Base-by-base conservation (phyloP, 1,284 basidiomycete species). In the Fomitiporia mediterranea region DNA sequence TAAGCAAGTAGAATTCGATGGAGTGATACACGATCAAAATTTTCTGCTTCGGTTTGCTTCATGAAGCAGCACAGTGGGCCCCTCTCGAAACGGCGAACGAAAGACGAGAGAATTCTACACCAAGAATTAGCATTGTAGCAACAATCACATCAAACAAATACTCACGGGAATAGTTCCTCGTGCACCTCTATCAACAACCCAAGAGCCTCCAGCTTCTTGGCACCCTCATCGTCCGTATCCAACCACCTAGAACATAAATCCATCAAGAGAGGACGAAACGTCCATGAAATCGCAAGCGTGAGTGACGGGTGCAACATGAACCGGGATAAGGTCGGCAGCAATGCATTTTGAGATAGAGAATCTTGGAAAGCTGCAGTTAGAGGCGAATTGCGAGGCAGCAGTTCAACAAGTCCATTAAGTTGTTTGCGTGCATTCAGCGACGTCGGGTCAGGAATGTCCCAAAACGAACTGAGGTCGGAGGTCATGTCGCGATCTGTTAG, bases 1-100 rank as follows among this genome's bases (percentile, higher is more conserved):
- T 93, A 91, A 1, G 88, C 81, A 40, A 95, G 76, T 13, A 96
- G 79, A 0, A 89, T 69, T 25, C 75, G 72, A 37, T 94, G 89
- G 3, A 91, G 70, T 15, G 76, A 74, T 9, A 65, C 64, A 1
- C 68, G 57, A 34, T 81, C 74, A 44, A 80, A 57, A 3, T 66
- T 60, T 9, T 66, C 56, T 3, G 71, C 56, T 11, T 71, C 65
- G 11, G 70, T 51, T 8, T 64, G 56, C 8, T 64, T 59, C 37
- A 67, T 62, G 4, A 82, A 63, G 61, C 76, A 76, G 4, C 69
- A 64, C 5, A 91, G 66, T 0, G 83, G 84, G 0, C 89, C 87
- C n/a, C 75, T 67, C 53, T 67, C 63, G 55, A 80, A 76, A 37
- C 66, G 69, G 40, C 65, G 70, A 32, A 88, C 66, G 54, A 86